Conservation (phyloP, 345 rosid genomes). For the Pelargonium nanum region DNA sequence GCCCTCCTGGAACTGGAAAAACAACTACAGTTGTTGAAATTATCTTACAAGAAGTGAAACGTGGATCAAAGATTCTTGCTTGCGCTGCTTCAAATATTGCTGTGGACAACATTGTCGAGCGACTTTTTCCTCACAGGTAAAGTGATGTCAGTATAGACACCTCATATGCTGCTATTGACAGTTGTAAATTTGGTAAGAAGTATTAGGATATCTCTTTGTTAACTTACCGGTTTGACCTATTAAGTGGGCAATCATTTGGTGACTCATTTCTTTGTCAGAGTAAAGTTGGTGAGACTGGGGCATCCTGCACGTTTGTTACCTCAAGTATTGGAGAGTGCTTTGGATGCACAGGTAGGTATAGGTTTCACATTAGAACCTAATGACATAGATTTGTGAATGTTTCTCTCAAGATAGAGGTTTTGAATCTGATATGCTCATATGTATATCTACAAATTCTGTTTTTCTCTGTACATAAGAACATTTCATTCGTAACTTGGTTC, state of each 20-base stretch:
- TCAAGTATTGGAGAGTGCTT: constrained; percentile 84
- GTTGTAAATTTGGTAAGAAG: background rate
- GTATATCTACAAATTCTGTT: background rate
- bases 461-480: background rate
- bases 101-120: constrained; percentile 94
- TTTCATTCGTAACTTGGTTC: background rate
- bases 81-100: constrained; percentile 99
- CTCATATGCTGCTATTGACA: background rate
- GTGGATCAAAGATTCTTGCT: constrained; percentile 91
- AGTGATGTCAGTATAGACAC: background rate
- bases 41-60: constrained; percentile 84
- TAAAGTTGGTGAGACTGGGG: constrained; percentile 85
- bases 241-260: background rate
- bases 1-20: constrained; percentile 99
- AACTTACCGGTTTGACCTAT: background rate
- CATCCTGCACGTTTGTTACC: constrained; percentile 95
- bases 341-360: constrained; percentile 68
- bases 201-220: background rate
- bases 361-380: background rate
- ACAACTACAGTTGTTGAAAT: constrained; percentile 96
- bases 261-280: constrained; percentile 22
- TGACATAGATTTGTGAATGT: background rate
- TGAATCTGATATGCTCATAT: background rate
- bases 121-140: constrained; percentile 83
- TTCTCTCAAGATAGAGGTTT: background rate